Percentiles rank a stretch among this genome's conserved stretches.
Conservation (phyloP, 2,329 filamentous ascomycete genomes). For the Alternaria atra region DNA sequence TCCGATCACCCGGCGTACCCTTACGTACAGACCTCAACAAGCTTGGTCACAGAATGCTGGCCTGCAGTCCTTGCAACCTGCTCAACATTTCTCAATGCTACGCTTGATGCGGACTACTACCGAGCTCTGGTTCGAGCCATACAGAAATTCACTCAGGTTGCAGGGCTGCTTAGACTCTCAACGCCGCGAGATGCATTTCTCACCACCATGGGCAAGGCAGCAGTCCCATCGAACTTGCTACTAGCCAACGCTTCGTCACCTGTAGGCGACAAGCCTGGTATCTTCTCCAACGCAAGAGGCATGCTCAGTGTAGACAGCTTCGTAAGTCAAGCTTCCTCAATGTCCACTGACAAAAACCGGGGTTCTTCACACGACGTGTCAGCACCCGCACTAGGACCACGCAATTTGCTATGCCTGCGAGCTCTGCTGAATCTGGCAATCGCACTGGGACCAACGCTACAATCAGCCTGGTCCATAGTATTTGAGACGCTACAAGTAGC, state of each 20-base stretch:
- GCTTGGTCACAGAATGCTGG: slow-evolving; percentile 92
- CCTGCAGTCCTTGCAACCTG: slow-evolving; percentile 93
- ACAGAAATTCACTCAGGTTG: slow-evolving; percentile 94
- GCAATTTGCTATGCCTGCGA: slow-evolving; percentile 88
- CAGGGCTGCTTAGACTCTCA: slow-evolving; percentile 81
- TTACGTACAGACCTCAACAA: slow-evolving; percentile 79
- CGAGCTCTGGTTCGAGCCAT: slow-evolving; percentile 90
- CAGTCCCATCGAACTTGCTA: slow-evolving; percentile 79
- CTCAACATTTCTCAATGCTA: slow-evolving; percentile 92
- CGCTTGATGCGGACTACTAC: slow-evolving; percentile 92
- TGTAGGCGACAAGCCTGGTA: slow-evolving; percentile 62
- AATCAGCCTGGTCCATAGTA: slow-evolving; percentile 86
- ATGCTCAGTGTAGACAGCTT: slow-evolving; percentile 78
- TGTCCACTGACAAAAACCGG: slow-evolving; percentile 65
- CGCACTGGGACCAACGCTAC: slow-evolving; percentile 86
- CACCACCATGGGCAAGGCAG: slow-evolving; percentile 91
- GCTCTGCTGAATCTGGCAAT: slow-evolving; percentile 96
- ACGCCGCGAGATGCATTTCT: slow-evolving; percentile 94
- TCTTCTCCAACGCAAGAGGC: slow-evolving; percentile 75
- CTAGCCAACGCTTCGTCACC: slow-evolving; percentile 51
- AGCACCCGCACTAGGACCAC: slow-evolving; percentile 73
- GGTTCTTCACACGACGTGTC: slow-evolving; percentile 64
- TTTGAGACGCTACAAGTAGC: slow-evolving; percentile 92
- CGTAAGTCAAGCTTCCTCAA: slow-evolving; percentile 65
- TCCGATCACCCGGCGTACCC: slow-evolving; percentile 74